Conservation (phyloP, 1,284 basidiomycete species). For the Cryptococcus sp. region DNA sequence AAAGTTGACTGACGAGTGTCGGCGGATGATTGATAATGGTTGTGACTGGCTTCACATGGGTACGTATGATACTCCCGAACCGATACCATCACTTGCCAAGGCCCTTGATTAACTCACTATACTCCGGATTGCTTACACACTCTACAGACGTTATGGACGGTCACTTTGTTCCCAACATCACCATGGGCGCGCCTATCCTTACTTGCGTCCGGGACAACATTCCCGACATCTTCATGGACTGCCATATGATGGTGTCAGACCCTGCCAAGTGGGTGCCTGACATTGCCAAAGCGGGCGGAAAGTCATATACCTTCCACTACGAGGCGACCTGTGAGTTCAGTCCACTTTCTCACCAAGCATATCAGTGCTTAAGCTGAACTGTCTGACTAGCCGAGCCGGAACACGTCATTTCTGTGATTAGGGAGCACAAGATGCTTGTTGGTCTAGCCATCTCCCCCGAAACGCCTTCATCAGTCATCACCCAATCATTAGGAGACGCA, state of each 20-base stretch:
- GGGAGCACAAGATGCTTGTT: constrained; percentile 70
- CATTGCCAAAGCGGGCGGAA: constrained; percentile 91
- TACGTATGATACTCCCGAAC: constrained; percentile 48
- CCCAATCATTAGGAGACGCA: constrained; percentile 72
- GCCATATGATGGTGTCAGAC: constrained; percentile 99
- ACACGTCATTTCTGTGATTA: constrained; percentile 74
- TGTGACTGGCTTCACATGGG: constrained; percentile 98
- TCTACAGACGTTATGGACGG: constrained; percentile 91
- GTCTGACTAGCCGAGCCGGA: constrained; percentile 58
- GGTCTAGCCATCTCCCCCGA: constrained; percentile 94
- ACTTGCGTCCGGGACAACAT: constrained; percentile 84
- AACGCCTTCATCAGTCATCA: constrained; percentile 80
- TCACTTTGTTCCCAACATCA: constrained; percentile 98
- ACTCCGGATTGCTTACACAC: not conserved
- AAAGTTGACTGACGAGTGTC: constrained; percentile 85
- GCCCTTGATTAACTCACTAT: too few species aligned
- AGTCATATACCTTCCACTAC: constrained; percentile 94
- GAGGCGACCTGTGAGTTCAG: constrained; percentile 80
- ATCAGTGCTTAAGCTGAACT: not conserved
- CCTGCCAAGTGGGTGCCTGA: constrained; percentile 98
- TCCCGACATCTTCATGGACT: constrained; percentile 98
- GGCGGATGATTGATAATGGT: constrained; percentile 85
- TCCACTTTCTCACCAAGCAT: not conserved
- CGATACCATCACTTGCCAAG: too few species aligned
- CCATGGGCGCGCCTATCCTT: constrained; percentile 90